These are phyloP conservation scores for Macrotyloma uniflorum DNA, from an alignment of 306 rosid species.

Conservation along the genomic window DNA sequence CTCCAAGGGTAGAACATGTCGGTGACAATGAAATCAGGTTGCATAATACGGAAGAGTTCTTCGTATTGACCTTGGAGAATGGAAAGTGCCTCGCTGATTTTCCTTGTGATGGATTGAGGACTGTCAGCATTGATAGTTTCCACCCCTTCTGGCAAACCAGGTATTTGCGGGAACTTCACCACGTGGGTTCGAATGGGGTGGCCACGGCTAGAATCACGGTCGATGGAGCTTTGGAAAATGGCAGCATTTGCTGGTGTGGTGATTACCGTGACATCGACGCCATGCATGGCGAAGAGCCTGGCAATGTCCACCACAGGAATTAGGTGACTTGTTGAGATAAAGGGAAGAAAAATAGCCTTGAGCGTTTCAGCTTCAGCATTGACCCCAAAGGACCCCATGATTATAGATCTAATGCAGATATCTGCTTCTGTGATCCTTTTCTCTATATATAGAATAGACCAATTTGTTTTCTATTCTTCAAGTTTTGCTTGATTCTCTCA, in stretches of 20 bases:
- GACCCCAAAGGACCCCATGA: not conserved
- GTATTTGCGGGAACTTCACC: not conserved
- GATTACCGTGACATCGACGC: not conserved
- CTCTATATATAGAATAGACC: no score
- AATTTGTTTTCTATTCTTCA: no score
- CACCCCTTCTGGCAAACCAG: not conserved
- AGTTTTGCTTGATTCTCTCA: no score
- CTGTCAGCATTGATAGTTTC: not conserved
- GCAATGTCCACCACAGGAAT: not conserved
- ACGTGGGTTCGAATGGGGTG: not conserved
- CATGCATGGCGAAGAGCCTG: not conserved
- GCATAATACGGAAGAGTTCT: not conserved
- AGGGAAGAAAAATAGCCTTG: not conserved
- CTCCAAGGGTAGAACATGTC: conserved; percentile 3
- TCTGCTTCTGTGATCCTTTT: no score
- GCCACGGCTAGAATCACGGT: not conserved
- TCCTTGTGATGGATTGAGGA: not conserved
- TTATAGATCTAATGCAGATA: not conserved
- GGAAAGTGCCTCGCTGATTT: not conserved
- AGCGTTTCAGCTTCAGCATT: not conserved
- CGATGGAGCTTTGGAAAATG: not conserved
- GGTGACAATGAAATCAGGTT: not conserved
- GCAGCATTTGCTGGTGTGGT: not conserved
- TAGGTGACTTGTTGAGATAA: not conserved
- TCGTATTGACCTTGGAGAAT: not conserved